phyloP scores from a whole-genome alignment of 495 filamentous ascomycete species.

The Xylaria sp. region DNA sequence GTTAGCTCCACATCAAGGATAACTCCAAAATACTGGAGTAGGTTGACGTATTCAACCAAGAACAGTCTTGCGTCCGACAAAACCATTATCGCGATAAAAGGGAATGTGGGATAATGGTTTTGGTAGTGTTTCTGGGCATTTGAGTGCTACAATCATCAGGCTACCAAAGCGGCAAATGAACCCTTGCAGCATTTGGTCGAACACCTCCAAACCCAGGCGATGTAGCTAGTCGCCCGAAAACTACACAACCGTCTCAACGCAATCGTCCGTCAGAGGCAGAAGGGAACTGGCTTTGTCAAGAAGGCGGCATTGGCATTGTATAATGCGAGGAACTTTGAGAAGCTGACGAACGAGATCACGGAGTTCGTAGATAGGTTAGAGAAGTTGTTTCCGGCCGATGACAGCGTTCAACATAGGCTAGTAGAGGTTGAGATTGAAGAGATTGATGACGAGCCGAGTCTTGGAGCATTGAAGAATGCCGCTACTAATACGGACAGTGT shows the following conservation, averaged over 20 bases:
- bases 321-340: constrained; percentile 33
- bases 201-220: constrained; percentile 31
- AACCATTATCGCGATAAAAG: no score
- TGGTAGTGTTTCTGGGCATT: no score
- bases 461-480: constrained; percentile 12
- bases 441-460: constrained; percentile 25
- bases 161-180: constrained; percentile 15
- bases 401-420: not conserved
- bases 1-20: no score
- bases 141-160: no score
- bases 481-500: constrained; percentile 5
- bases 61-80: no score
- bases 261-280: constrained; percentile 33
- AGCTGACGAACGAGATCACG: constrained; percentile 31
- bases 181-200: constrained; percentile 28
- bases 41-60: no score
- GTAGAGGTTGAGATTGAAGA: constrained; percentile 30
- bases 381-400: constrained; percentile 32
- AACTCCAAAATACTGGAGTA: no score
- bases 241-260: constrained; percentile 29
- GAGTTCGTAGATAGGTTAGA: constrained; percentile 36
- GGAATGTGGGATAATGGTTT: no score
- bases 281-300: constrained; percentile 34
- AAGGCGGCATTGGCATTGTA: constrained; percentile 41
- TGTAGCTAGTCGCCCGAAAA: constrained; percentile 29